phyloP scores from a whole-genome alignment of 768 basidiomycete genomes.

The Tricholoma flavovirens region DNA sequence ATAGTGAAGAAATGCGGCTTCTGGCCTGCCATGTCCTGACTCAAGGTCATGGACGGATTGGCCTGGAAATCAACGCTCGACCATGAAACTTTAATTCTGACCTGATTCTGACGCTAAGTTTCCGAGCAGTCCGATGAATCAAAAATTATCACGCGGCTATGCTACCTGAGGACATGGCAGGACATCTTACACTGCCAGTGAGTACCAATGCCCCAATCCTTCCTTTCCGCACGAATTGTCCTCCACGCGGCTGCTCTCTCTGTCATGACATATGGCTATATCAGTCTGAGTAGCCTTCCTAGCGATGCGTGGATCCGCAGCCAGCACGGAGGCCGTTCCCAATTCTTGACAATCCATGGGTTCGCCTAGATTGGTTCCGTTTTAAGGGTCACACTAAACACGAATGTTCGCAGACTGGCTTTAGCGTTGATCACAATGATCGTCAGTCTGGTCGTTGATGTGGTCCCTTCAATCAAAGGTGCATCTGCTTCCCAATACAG shows the following conservation, averaged over 20 bases:
- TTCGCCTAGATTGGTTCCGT: conserved; percentile 20
- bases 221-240: conserved; percentile 8
- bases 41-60: no score
- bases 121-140: neutral
- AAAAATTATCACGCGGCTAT: no score
- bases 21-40: no score
- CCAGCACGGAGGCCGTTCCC: conserved; percentile 60
- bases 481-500: conserved; percentile 5
- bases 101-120: no score
- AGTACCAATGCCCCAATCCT: neutral
- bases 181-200: no score
- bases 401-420: conserved; percentile 23
- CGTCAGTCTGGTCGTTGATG: conserved; percentile 25
- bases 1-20: no score
- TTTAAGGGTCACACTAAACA: neutral
- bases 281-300: conserved; percentile 20
- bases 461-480: conserved; percentile 28
- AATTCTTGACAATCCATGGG: conserved; percentile 80
- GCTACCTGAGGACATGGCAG: no score
- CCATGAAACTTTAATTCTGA: no score
- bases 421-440: conserved; percentile 33
- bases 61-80: no score
- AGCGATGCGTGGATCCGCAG: conserved; percentile 27
- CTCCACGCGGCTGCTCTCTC: conserved; percentile 27
- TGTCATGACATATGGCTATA: conserved; percentile 33